Evolutionary conservation across 345 rosid genomes (phyloP), one percentile per base, ranked within the genome.

Genomic region (Clausena lansium): DNA sequence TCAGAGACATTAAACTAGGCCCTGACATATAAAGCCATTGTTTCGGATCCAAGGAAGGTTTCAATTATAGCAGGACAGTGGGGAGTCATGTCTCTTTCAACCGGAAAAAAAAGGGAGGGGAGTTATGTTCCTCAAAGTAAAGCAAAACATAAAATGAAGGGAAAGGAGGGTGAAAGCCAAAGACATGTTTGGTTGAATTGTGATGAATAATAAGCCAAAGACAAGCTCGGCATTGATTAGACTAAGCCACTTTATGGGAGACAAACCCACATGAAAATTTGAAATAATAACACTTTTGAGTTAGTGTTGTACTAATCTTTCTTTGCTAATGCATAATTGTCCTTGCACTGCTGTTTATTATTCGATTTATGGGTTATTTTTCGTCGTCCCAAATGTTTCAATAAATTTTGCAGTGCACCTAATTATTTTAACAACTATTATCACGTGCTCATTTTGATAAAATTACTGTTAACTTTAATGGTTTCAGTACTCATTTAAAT

Each of bases 221-320:
- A n/a, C n/a, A 52, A 74, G 68, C 27, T 61, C 20, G 75, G 60
- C 62, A 3, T 69, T 77, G 85, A 81, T 66, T 80, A 80, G 86
- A 82, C 84, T 69, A 83, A 79, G 80, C 78, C 39, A 74, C 82
- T 80, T 80, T 57, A 27, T 22, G 64, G 84, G 81, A 75, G 86
- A 79, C 85, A 80, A 73, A 24, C 50, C 78, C 88, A 77, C 86
- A 60, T 84, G 82, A 72, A 73, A 41, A 25, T 10, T 45, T 24
- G 54, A 67, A 71, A 67, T 72, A 58, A 27, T 7, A 58, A 58
- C 25, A n/a, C 15, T 28, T 32, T 35, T 38, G 57, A 67, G 72
- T 81, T 76, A 78, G 32, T 9, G 66, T 45, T 27, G 60, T 25
- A 22, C 68, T 60, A 35, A 10, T 25, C 28, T 35, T 38, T 59